A percentile compares a stretch with the other conserved stretches of the same genome.
Conservation (phyloP, 768 basidiomycete species). For the Ramaria sp. region DNA sequence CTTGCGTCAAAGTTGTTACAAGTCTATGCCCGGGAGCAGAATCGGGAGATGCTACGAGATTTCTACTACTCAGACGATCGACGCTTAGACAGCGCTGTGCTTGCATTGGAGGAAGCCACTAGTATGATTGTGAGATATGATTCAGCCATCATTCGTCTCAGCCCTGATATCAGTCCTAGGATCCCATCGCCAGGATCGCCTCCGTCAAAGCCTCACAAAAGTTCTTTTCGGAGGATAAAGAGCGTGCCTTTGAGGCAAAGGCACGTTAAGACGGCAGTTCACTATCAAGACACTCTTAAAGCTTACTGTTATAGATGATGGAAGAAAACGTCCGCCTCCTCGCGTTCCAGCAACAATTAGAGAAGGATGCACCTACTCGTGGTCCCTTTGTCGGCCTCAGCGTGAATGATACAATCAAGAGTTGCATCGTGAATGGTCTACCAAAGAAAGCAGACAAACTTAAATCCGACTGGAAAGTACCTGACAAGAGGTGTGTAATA, state of each 20-base stretch:
- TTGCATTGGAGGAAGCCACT: conserved; percentile 76
- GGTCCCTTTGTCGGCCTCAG: conserved; percentile 74
- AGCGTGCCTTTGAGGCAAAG: conserved; percentile 83
- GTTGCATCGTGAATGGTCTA: conserved; percentile 69
- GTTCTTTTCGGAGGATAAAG: conserved; percentile 93
- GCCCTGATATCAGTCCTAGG: conserved; percentile 32
- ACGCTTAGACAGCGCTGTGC: conserved; percentile 83
- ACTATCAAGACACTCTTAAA: not conserved
- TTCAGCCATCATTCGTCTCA: conserved; percentile 1
- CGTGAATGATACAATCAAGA: conserved; percentile 77
- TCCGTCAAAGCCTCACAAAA: conserved; percentile 79
- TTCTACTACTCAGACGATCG: conserved; percentile 98
- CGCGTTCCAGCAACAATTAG: conserved; percentile 72
- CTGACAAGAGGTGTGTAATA: conserved; percentile 74
- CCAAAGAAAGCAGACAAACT: conserved; percentile 84
- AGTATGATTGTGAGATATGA: conserved; percentile 42
- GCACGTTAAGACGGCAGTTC: conserved; percentile 26
- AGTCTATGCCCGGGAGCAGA: conserved; percentile 84
- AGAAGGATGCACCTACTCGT: conserved; percentile 74
- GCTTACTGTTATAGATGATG: conserved; percentile 54
- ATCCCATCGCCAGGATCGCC: conserved; percentile 57
- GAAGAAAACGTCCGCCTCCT: conserved; percentile 79
- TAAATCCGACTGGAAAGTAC: conserved; percentile 83
- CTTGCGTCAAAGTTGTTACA: conserved; percentile 75
- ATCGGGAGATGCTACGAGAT: conserved; percentile 84